Conservation (phyloP, 495 filamentous ascomycete genomes). For the Penicillium bovifimosum region DNA sequence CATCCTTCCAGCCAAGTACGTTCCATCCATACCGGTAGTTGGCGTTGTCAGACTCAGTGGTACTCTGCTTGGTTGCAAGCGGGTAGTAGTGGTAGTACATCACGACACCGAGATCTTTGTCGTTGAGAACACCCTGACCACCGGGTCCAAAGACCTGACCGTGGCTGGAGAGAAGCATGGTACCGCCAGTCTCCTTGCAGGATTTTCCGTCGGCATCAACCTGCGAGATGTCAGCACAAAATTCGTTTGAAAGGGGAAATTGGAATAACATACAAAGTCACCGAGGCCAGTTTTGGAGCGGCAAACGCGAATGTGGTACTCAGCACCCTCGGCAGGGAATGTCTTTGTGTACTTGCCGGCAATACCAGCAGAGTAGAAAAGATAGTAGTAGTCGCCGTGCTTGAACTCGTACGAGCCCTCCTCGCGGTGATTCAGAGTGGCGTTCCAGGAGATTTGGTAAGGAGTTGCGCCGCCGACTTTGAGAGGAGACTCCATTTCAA, state of each 20-base stretch:
- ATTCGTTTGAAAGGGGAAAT: neutral
- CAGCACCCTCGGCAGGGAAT: constrained; percentile 49
- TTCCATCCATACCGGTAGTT: constrained; percentile 64
- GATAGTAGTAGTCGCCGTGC: constrained; percentile 54
- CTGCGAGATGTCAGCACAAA: constrained; percentile 15
- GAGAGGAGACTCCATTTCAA: constrained; percentile 44
- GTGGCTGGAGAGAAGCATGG: constrained; percentile 56
- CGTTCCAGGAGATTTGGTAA: constrained; percentile 52
- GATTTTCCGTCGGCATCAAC: constrained; percentile 52
- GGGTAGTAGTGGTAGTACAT: constrained; percentile 67
- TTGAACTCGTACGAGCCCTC: constrained; percentile 58
- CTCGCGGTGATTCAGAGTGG: constrained; percentile 45
- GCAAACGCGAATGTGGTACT: constrained; percentile 65
- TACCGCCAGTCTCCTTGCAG: constrained; percentile 58
- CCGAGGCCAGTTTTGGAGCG: constrained; percentile 48
- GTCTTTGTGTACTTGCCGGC: constrained; percentile 53
- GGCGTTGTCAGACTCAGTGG: constrained; percentile 43
- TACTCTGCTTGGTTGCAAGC: constrained; percentile 46
- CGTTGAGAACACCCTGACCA: constrained; percentile 52
- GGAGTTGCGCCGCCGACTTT: constrained; percentile 30
- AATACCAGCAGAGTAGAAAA: constrained; percentile 58
- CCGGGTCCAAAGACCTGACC: constrained; percentile 64
- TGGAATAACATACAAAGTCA: constrained; percentile 43
- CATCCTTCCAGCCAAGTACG: constrained; percentile 50
- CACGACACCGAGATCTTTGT: constrained; percentile 43